These are phyloP conservation scores for Hypomyces perniciosus DNA, from an alignment of 2,329 filamentous ascomycete genomes.

Conservation along the genomic window DNA sequence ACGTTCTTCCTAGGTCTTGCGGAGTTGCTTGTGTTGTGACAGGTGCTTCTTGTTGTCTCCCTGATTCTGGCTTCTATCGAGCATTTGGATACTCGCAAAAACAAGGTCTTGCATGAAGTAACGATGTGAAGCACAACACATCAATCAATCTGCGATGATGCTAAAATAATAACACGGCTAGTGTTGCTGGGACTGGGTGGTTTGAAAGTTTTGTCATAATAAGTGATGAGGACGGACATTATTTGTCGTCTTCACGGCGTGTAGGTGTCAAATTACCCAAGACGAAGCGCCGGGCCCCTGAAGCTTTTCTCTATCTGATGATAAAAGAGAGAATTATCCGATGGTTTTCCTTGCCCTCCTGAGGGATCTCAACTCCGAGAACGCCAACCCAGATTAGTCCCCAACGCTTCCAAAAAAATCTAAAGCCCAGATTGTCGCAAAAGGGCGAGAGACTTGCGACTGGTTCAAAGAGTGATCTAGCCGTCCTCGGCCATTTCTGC, in stretches of 20 bases:
- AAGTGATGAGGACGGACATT: too few relatives aligned
- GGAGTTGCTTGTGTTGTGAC: conserved; percentile 22
- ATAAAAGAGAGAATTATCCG: too few relatives aligned
- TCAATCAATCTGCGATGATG: not conserved
- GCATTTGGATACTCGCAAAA: too few relatives aligned
- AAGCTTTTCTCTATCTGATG: too few relatives aligned
- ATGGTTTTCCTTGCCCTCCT: not conserved
- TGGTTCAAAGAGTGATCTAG: not conserved
- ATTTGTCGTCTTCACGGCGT: too few relatives aligned
- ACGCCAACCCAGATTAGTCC: conserved; percentile 1
- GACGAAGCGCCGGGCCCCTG: too few relatives aligned
- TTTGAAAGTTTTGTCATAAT: too few relatives aligned
- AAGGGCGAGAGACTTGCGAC: not conserved
- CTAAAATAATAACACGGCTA: not conserved
- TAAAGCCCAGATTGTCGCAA: not conserved
- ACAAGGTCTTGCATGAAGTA: too few relatives aligned
- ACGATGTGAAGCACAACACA: too few relatives aligned
- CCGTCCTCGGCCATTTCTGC: conserved; percentile 49
- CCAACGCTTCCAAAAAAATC: not conserved
- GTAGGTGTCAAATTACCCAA: too few relatives aligned
- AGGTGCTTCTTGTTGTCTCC: not conserved
- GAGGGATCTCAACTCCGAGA: conserved; percentile 9
- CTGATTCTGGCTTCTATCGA: too few relatives aligned
- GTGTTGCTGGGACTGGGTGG: too few relatives aligned
- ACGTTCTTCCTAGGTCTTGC: conserved; percentile 32